Conservation (phyloP, 1,284 basidiomycete genomes). For the Austroboletus novae-zelandiae region DNA sequence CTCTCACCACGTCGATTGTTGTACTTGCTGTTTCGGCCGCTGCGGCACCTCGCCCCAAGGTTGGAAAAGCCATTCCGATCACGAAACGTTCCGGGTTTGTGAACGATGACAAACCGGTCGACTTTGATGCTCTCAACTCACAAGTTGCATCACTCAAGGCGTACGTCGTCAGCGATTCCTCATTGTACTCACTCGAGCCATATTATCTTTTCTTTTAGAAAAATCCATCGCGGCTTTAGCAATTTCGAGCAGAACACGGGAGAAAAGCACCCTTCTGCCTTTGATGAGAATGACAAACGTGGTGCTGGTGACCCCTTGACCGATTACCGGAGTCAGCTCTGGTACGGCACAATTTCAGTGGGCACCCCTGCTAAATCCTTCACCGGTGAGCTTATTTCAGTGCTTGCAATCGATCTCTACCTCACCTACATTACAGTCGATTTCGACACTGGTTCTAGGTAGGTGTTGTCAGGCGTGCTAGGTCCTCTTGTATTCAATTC, state of each 20-base stretch:
- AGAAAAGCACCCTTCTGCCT: slow-evolving; percentile 6
- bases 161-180: slow-evolving; percentile 4
- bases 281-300: slow-evolving; percentile 1
- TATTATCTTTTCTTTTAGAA: slow-evolving; percentile 3
- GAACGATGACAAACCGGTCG: slow-evolving; percentile 7
- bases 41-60: slow-evolving; percentile 1
- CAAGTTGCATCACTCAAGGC: slow-evolving; percentile 5
- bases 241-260: slow-evolving; percentile 18
- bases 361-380: slow-evolving; percentile 31
- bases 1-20: slow-evolving; percentile 8
- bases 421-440: slow-evolving; percentile 21
- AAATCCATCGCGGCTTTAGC: slow-evolving; percentile 9
- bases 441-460: slow-evolving; percentile 38
- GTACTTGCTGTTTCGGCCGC: slow-evolving; percentile 9
- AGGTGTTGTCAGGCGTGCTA: neutral
- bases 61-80: slow-evolving; percentile 9
- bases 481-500: neutral
- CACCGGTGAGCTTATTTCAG: slow-evolving; percentile 9
- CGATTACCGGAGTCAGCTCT: slow-evolving; percentile 19
- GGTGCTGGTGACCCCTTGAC: slow-evolving; percentile 18
- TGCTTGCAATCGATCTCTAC: neutral
- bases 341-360: slow-evolving; percentile 32
- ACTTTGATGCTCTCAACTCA: slow-evolving; percentile 6
- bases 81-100: slow-evolving; percentile 6
- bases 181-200: neutral